Evolutionary conservation across 1,284 basidiomycete genomes (phyloP), one percentile per base, ranked within the genome.

Genomic region (Ustilago trichophora): DNA sequence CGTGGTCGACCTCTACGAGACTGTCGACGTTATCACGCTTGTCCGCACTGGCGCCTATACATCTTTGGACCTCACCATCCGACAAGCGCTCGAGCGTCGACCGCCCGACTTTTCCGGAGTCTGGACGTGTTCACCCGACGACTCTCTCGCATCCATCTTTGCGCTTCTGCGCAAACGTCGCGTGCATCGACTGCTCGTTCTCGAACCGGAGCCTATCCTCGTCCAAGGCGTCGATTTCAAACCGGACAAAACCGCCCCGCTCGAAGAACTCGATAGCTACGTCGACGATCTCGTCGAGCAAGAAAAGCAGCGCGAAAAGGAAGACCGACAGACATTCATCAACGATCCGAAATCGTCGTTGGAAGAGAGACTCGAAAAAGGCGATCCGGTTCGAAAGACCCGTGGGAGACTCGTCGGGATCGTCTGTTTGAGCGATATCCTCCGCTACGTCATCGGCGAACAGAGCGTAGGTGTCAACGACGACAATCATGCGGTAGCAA

Each of bases 1-100:
- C 53, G 96, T 98, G 27, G 88, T 98, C 55, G 95, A 99, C 81
- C 83, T 99, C 37, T 99, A 98, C 82, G 96, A 99, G 83, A 97
- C 95, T 2, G 96, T 99, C 18, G 96, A 99, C 84, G 95, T 98
- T 44, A 96, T 98, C 68, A 76, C 74, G 11, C 69, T 82, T 4
- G 92, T 98, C 32, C 88, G 93, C n/a, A 87, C 93, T 13, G 94
- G 94, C 49, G 92, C 90, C 7, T 98, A 98, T 82, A 91, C 94
- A 77, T 89, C 91, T 4, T 87, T 99, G 3, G 95, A 98, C 83
- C 85, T 97, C 45, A 98, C 91, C n/a, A 93, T 99, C 72, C 88
- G 88, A 16, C 91, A 95, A 82, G 96, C 96, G 1, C 86, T 99
- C 47, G 90, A 89, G 67, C 90, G 95, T 76, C 89, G 96, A 6